Evolutionary conservation across 1,284 basidiomycete genomes (phyloP).

Genomic region (Tausonia pullulans): DNA sequence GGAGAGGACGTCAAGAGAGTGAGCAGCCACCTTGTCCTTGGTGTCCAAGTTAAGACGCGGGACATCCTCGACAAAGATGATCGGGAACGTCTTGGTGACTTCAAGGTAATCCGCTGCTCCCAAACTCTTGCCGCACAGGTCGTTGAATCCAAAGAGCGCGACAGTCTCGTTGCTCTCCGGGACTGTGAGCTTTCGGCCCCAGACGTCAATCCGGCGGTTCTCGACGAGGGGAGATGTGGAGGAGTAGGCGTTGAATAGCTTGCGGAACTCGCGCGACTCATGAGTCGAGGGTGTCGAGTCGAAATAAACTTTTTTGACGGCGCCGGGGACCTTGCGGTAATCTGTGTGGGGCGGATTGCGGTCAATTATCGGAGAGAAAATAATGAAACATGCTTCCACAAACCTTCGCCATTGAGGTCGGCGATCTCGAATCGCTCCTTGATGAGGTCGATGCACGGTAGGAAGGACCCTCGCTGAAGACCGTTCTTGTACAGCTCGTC

Average conservation of each 20-base stretch:
- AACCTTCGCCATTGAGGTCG: constrained; percentile 45
- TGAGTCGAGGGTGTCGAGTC: constrained; percentile 48
- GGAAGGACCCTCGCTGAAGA: constrained; percentile 90
- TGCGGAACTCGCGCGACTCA: constrained; percentile 52
- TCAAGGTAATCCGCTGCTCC: constrained; percentile 95
- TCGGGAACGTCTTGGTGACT: constrained; percentile 75
- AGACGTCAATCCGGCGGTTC: constrained; percentile 62
- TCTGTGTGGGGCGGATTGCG: constrained; percentile 42
- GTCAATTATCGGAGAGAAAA: not conserved
- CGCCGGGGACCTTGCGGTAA: constrained; percentile 80
- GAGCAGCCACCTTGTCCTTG: constrained; percentile 63
- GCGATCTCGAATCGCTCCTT: constrained; percentile 76
- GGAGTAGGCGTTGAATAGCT: constrained; percentile 66
- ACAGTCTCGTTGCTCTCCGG: constrained; percentile 67
- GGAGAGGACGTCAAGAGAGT: not conserved
- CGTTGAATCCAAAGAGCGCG: constrained; percentile 76
- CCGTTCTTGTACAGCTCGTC: constrained; percentile 98
- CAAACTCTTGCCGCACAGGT: constrained; percentile 80
- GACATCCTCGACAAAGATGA: constrained; percentile 77
- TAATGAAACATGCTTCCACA: not conserved
- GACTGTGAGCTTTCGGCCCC: constrained; percentile 73
- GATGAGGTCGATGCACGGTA: constrained; percentile 89
- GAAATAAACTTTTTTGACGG: constrained; percentile 85
- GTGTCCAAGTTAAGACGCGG: constrained; percentile 77
- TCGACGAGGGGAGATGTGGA: constrained; percentile 45